Evolutionary conservation across 1,284 basidiomycete species (phyloP).

Genomic region (Apiotrichum porosum): DNA sequence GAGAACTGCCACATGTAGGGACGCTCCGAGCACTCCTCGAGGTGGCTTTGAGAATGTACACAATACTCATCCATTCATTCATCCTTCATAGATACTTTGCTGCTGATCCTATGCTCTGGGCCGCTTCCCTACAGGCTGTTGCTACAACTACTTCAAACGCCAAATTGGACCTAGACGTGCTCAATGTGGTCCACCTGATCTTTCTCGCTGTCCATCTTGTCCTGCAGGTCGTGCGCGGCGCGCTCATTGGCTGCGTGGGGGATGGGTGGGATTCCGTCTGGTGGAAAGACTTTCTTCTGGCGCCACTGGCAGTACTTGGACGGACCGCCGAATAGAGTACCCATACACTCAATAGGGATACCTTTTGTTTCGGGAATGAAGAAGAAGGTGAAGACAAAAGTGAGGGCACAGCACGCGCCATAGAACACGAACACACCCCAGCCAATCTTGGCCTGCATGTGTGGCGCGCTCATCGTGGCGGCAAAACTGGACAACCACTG

Average conservation of each 20-base stretch:
- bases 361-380: slow-evolving; percentile 38
- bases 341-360: slow-evolving; percentile 33
- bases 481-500: slow-evolving; percentile 35
- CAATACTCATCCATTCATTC: no score
- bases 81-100: no score
- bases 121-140: no score
- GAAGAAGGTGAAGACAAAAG: slow-evolving; percentile 32
- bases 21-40: no score
- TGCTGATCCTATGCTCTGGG: no score
- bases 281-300: slow-evolving; percentile 30
- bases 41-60: no score
- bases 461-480: slow-evolving; percentile 32
- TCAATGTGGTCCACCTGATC: no score
- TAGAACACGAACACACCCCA: slow-evolving; percentile 41
- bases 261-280: slow-evolving; percentile 24
- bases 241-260: neutral
- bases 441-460: slow-evolving; percentile 17
- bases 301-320: slow-evolving; percentile 19
- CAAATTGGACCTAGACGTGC: no score
- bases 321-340: slow-evolving; percentile 22
- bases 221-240: no score
- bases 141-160: neutral
- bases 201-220: no score
- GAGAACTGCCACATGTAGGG: no score
- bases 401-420: slow-evolving; percentile 22